A percentile compares a stretch with the other conserved stretches of the same genome.
Evolutionary conservation across 2,329 filamentous ascomycete genomes (phyloP).

Genomic region (Colletotrichum trifolii): DNA sequence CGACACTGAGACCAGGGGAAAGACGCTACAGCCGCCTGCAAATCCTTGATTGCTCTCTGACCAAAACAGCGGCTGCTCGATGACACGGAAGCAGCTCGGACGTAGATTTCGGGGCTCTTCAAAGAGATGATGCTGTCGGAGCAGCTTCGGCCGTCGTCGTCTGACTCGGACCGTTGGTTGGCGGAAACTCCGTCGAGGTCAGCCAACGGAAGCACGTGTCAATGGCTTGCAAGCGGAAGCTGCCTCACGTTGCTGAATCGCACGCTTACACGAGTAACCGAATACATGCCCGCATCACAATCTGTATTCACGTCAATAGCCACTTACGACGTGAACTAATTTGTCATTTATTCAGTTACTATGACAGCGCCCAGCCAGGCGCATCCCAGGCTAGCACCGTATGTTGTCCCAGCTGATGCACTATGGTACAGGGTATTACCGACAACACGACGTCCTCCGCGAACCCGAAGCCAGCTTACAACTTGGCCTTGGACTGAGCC

Average conservation of each 20-base stretch:
- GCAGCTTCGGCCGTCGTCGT: background rate
- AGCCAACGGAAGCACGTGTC: constrained; percentile 17
- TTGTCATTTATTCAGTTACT: constrained; percentile 31
- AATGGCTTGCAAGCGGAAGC: too few relatives aligned
- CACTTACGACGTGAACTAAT: background rate
- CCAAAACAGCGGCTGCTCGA: too few relatives aligned
- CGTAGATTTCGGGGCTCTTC: too few relatives aligned
- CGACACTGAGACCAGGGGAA: constrained; percentile 26
- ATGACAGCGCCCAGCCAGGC: constrained; percentile 18
- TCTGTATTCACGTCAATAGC: background rate
- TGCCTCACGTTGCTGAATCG: background rate
- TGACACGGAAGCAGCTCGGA: too few relatives aligned
- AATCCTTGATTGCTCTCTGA: background rate
- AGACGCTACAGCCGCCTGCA: background rate
- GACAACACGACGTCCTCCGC: constrained; percentile 12
- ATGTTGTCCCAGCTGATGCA: constrained; percentile 11
- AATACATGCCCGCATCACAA: background rate
- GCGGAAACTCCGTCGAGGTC: constrained; percentile 14
- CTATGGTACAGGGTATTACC: constrained; percentile 38
- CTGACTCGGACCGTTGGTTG: constrained; percentile 30
- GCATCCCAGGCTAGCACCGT: constrained; percentile 13
- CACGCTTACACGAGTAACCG: too few relatives aligned
- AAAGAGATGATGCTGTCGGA: too few relatives aligned
- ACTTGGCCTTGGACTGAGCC: constrained; percentile 84
- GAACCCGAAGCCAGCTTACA: constrained; percentile 62